Conservation (phyloP, 805 yeast genomes). For the Groenewaldozyma salmanticensis region DNA sequence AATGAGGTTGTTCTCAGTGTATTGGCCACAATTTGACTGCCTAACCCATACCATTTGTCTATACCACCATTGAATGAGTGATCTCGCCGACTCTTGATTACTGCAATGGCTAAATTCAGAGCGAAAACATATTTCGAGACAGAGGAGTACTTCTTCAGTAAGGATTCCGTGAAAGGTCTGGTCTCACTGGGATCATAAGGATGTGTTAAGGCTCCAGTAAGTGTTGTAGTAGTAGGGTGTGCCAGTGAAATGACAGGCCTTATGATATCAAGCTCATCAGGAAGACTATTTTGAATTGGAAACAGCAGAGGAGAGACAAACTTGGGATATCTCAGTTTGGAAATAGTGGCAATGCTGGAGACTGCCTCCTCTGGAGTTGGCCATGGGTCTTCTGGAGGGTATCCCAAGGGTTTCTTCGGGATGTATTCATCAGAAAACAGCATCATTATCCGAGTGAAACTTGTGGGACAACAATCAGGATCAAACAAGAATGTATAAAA, state of each 20-base stretch:
- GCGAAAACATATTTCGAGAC: conserved; percentile 23
- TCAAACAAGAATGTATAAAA: conserved; percentile 27
- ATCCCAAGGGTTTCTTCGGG: conserved; percentile 23
- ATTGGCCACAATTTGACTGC: conserved; percentile 8
- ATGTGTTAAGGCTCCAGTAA: conserved; percentile 27
- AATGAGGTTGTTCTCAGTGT: conserved; percentile 26
- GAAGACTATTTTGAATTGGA: conserved; percentile 12
- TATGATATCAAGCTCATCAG: conserved; percentile 13
- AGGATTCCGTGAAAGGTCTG: conserved; percentile 18
- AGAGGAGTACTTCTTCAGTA: conserved; percentile 17
- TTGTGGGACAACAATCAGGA: conserved; percentile 27
- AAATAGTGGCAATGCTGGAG: conserved; percentile 23
- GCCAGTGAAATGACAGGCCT: conserved; percentile 23
- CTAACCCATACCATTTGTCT: not conserved
- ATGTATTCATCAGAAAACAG: conserved; percentile 23
- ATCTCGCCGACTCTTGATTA: not conserved
- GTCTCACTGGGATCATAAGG: conserved; percentile 21
- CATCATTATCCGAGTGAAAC: conserved; percentile 24
- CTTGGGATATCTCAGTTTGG: conserved; percentile 25
- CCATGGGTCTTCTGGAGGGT: conserved; percentile 25
- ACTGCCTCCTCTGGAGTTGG: conserved; percentile 25
- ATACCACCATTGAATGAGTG: not conserved
- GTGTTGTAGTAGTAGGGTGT: conserved; percentile 25
- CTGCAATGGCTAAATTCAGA: conserved; percentile 18
- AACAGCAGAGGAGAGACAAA: conserved; percentile 23